These are phyloP conservation scores for Lasiodiplodia sp. DNA, from an alignment of 2,329 filamentous ascomycete genomes.

Conservation along the genomic window DNA sequence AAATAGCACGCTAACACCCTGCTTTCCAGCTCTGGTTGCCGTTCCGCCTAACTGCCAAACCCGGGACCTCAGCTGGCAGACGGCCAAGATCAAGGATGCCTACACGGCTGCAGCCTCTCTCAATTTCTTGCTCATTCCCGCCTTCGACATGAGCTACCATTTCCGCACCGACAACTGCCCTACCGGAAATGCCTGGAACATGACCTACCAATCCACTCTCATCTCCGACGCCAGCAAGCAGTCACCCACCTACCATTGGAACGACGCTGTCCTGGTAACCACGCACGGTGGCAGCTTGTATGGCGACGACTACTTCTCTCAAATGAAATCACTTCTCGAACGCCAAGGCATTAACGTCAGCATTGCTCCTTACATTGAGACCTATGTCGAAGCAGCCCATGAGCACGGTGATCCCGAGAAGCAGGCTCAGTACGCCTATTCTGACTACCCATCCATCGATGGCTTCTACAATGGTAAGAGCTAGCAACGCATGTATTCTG, in stretches of 20 bases:
- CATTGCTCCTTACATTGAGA: slow-evolving; percentile 45
- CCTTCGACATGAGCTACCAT: slow-evolving; percentile 49
- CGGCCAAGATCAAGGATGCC: slow-evolving; percentile 46
- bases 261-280: slow-evolving; percentile 46
- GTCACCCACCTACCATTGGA: slow-evolving; percentile 44
- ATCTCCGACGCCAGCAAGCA: slow-evolving; percentile 35
- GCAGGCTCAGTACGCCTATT: slow-evolving; percentile 38
- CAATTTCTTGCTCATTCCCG: slow-evolving; percentile 48
- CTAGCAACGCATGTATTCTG: neutral
- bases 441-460: slow-evolving; percentile 45
- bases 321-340: slow-evolving; percentile 34
- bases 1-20: neutral
- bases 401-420: slow-evolving; percentile 37
- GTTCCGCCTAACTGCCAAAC: slow-evolving; percentile 44
- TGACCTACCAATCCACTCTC: slow-evolving; percentile 44
- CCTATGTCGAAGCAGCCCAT: slow-evolving; percentile 40
- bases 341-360: slow-evolving; percentile 38
- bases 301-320: slow-evolving; percentile 46
- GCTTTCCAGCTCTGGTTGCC: slow-evolving; percentile 43
- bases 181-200: slow-evolving; percentile 45
- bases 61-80: slow-evolving; percentile 40
- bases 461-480: slow-evolving; percentile 47
- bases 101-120: slow-evolving; percentile 43
- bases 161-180: slow-evolving; percentile 36
- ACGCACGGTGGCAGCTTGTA: slow-evolving; percentile 47